A percentile compares a stretch with the other conserved stretches of the same genome.
Conservation (phyloP, 2,329 filamentous ascomycete species). For the Fusarium equiseti region DNA sequence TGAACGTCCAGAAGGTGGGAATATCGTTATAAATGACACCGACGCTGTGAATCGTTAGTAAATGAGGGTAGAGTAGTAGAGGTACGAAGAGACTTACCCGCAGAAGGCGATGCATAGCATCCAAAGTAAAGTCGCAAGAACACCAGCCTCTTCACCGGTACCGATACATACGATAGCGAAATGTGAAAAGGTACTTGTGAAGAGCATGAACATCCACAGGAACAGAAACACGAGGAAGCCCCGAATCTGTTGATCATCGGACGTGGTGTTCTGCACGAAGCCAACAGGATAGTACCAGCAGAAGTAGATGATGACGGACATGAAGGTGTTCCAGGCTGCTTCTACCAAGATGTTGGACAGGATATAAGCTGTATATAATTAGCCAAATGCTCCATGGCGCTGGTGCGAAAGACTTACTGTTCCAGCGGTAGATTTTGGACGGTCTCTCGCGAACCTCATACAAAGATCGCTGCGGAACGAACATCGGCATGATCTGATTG, state of each 20-base stretch:
- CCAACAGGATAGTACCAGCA: slow-evolving; percentile 49
- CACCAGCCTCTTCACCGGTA: slow-evolving; percentile 42
- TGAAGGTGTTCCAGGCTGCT: slow-evolving; percentile 41
- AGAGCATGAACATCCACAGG: slow-evolving; percentile 45
- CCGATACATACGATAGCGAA: slow-evolving; percentile 42
- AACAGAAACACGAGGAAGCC: slow-evolving; percentile 47
- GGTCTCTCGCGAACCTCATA: slow-evolving; percentile 78
- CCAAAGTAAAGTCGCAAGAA: slow-evolving; percentile 56
- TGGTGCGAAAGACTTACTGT: slow-evolving; percentile 21
- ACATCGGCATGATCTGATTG: slow-evolving; percentile 77
- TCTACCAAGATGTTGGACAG: slow-evolving; percentile 45
- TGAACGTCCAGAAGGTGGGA: slow-evolving; percentile 78
- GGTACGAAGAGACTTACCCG: slow-evolving; percentile 50
- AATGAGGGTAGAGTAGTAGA: slow-evolving; percentile 10
- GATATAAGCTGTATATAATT: slow-evolving; percentile 31
- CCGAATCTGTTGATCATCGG: slow-evolving; percentile 37
- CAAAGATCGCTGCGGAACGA: slow-evolving; percentile 73
- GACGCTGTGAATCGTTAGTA: slow-evolving; percentile 58
- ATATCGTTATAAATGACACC: slow-evolving; percentile 67
- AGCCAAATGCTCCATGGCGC: rapidly evolving
- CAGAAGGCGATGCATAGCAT: slow-evolving; percentile 46
- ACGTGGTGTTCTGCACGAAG: slow-evolving; percentile 44
- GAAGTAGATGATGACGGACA: slow-evolving; percentile 45
- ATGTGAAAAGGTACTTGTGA: slow-evolving; percentile 46
- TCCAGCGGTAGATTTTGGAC: slow-evolving; percentile 68